Evolutionary conservation across 2,329 filamentous ascomycete genomes (phyloP), one percentile per base, ranked within the genome.

Genomic region (Aspergillus sp.): DNA sequence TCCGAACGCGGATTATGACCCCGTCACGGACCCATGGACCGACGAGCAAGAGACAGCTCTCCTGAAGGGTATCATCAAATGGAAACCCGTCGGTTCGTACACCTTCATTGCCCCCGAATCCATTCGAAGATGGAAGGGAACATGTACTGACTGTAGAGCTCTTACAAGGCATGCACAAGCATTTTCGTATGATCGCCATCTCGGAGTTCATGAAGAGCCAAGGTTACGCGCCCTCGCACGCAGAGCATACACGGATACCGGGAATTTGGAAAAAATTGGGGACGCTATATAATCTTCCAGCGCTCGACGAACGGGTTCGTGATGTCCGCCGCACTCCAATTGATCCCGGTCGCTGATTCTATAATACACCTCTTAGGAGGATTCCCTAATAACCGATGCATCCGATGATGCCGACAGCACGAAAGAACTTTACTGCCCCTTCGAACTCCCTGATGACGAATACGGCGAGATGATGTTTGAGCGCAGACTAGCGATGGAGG

Each of bases 1-100:
- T 47, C 59, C 60, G 38, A 69, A 75, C 55, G 64, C 71, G n/a
- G 68, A 70, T 16, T 72, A 75, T 54, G 76, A 85, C 56, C 66
- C 79, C 3, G 71, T 83, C 45, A 82, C 84, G 52, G 89, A 93
- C 59, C 83, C 87, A 21, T 99, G 94, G 94, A 97, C 91, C 3
- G 92, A 96, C 65, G 93, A 97, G 66, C 94, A 99, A 72, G 88
- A 96, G 60, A 91, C 90, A 1, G 92, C 91, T 38, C 80, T 99
- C 1, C 91, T 96, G 76, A 97, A 97, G 69, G 91, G 87, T 48
- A 88, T 97, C 60, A 92, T 97, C 59, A 83, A 87, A 67, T 96
- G 89, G 88, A 99, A 99, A 70, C 94, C 94, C n/a, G 93, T 93
- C 38, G 93, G 91, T 90, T 68, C 60, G 73, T 71, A 17, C 53